phyloP scores from a whole-genome alignment of 2,329 filamentous ascomycete species.

The Botryosphaeria agaves region DNA sequence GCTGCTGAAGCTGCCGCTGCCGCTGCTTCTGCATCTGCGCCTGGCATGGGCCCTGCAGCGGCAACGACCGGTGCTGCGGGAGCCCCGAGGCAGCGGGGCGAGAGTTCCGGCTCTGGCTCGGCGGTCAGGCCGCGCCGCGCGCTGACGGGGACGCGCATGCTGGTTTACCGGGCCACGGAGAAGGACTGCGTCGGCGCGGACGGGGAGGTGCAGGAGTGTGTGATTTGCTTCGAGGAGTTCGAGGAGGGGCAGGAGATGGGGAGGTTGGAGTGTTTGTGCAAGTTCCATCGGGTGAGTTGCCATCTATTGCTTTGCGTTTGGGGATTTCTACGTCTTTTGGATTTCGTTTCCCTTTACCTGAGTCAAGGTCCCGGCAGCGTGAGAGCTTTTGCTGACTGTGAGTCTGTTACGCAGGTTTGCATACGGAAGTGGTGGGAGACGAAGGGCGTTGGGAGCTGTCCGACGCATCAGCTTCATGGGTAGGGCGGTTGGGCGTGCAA shows the following conservation, averaged over 20 bases:
- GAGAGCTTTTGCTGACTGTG: not conserved
- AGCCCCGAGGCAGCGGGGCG: conserved; percentile 4
- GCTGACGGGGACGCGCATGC: conserved; percentile 10
- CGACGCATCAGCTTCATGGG: conserved; percentile 43
- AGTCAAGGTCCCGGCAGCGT: too few relatives aligned
- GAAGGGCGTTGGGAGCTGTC: conserved; percentile 38
- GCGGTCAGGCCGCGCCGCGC: conserved; percentile 4
- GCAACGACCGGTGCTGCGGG: conserved; percentile 4
- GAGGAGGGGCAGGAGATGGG: conserved; percentile 40
- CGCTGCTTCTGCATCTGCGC: not conserved
- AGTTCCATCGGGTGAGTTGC: conserved; percentile 36
- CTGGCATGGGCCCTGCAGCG: conserved; percentile 5
- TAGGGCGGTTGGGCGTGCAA: too few relatives aligned
- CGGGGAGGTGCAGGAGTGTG: conserved; percentile 35
- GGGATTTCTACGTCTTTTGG: not conserved
- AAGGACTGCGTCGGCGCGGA: conserved; percentile 43
- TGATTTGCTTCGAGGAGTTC: conserved; percentile 49
- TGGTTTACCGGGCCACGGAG: conserved; percentile 39
- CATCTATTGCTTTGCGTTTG: not conserved
- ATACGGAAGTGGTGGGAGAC: conserved; percentile 43
- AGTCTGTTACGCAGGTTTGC: conserved; percentile 20
- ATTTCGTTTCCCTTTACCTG: too few relatives aligned
- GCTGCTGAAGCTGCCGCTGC: not conserved
- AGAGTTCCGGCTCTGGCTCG: conserved; percentile 7
- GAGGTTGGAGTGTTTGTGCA: conserved; percentile 44